Base-by-base conservation (phyloP, 306 rosid species). In the Pyrus communis region DNA sequence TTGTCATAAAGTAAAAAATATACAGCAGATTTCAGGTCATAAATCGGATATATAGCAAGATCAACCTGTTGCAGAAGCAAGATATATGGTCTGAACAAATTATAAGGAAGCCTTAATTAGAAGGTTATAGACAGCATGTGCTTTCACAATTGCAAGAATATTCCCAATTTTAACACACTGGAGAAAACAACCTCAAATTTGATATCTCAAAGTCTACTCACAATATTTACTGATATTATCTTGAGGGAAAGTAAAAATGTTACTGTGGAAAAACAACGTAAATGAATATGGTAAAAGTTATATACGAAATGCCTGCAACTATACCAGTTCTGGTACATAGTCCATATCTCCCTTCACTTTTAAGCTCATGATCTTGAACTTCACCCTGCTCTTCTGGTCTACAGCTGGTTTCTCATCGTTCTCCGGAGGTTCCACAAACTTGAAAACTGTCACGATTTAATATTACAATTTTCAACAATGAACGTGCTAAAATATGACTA, bases 301-400 rank as follows among this genome's bases (percentile, higher is more conserved):
- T 9, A 45, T 45, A 69, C 0, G 21, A 81, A 71, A 52, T 43
- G 67, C 27, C 64, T 58, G 78, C 65, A 76, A 73, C 60, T 40
- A 71, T 93, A 93, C 98, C 96, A 93, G 86, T 80, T 93, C 96
- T 3, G 98, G 98, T 54, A 86, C 94, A 55, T 86, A 93, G 74
- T 93, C 98, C 91, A 89, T 84, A 75, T 89, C 84, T 4, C 91
- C 93, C 81, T 88, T 85, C 84, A 89, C 95, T 88, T 93, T 93
- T 77, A 93, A 86, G 90, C 98, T 93, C 91, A 91, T 86, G 88
- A 93, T 93, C 88, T 93, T 93, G 80, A 93, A 93, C 90, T 93
- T 93, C 68, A 93, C 98, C 84, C 81, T 89, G 88, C 93, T 85
- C 77, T 86, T 91, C 76, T 87, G 91, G 73, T 93, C 97, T 75